phyloP scores from a whole-genome alignment of 495 filamentous ascomycete species.

The Penicillium taxi region DNA sequence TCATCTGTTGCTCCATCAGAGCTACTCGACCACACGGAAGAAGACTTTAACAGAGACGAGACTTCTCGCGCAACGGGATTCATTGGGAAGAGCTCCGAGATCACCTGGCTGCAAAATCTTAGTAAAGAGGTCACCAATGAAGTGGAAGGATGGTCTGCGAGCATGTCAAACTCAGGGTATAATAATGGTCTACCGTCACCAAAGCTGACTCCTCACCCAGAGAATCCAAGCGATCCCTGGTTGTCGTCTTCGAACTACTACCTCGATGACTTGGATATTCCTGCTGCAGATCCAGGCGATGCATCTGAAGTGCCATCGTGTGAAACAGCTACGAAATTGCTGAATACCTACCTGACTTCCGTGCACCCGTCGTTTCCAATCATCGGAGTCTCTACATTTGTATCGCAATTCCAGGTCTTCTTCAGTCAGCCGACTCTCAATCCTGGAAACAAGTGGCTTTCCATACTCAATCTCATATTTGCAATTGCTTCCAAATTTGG shows the following conservation, averaged over 20 bases:
- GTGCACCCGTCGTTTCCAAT: conserved; percentile 57
- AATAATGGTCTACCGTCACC: conserved; percentile 22
- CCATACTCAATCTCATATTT: conserved; percentile 56
- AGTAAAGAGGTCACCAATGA: conserved; percentile 27
- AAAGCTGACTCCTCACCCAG: conserved; percentile 19
- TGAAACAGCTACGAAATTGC: conserved; percentile 43
- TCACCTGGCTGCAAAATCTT: conserved; percentile 49
- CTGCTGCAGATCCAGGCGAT: conserved; percentile 38
- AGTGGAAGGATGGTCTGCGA: conserved; percentile 18
- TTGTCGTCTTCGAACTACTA: conserved; percentile 38
- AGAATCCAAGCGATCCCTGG: conserved; percentile 18
- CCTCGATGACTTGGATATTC: conserved; percentile 44
- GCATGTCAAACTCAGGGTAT: conserved; percentile 11
- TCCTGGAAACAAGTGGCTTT: conserved; percentile 43
- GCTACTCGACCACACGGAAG: conserved; percentile 46
- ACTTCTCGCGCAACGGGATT: conserved; percentile 43
- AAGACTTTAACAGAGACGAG: conserved; percentile 51
- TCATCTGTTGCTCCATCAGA: conserved; percentile 40
- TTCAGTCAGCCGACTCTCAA: conserved; percentile 33
- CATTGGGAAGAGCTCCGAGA: conserved; percentile 53
- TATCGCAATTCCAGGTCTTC: conserved; percentile 40
- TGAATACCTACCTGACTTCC: conserved; percentile 50
- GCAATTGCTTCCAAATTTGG: conserved; percentile 50
- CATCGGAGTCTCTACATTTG: conserved; percentile 47
- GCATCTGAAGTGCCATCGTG: conserved; percentile 43